Conservation (phyloP, 176 grass and related monocot genomes). For the Areca catechu region DNA sequence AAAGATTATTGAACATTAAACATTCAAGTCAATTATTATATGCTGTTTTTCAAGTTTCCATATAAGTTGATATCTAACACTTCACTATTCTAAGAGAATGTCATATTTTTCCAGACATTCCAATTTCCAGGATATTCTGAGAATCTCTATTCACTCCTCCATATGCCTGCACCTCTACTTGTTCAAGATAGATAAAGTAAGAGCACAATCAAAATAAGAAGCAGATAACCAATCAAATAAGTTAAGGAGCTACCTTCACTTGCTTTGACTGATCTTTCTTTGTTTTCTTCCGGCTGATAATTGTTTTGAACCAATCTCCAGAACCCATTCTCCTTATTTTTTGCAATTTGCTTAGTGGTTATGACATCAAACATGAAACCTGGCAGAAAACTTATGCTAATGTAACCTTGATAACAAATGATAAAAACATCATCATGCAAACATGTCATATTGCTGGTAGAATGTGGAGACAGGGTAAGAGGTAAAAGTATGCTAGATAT, state of each 20-base stretch:
- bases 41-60: too few species aligned
- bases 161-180: not conserved
- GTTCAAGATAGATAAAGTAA: conserved; percentile 6
- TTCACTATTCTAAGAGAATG: too few species aligned
- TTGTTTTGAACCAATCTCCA: conserved; percentile 81
- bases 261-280: conserved; percentile 47
- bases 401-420: conserved; percentile 18
- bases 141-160: too few species aligned
- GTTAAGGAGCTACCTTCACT: conserved; percentile 31
- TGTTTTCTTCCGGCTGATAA: conserved; percentile 76
- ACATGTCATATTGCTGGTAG: too few species aligned
- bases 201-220: not conserved
- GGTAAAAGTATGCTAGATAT: too few species aligned
- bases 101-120: too few species aligned
- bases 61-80: too few species aligned
- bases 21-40: too few species aligned
- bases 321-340: conserved; percentile 58
- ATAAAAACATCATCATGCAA: too few species aligned
- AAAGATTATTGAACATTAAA: too few species aligned
- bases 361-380: conserved; percentile 16
- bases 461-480: too few species aligned
- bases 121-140: too few species aligned
- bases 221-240: not conserved
- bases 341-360: not conserved
- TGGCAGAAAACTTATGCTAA: conserved; percentile 13